Evolutionary conservation across 176 grass and related monocot species (phyloP).

Genomic region (bread wheat (Triticum aestivum)): DNA sequence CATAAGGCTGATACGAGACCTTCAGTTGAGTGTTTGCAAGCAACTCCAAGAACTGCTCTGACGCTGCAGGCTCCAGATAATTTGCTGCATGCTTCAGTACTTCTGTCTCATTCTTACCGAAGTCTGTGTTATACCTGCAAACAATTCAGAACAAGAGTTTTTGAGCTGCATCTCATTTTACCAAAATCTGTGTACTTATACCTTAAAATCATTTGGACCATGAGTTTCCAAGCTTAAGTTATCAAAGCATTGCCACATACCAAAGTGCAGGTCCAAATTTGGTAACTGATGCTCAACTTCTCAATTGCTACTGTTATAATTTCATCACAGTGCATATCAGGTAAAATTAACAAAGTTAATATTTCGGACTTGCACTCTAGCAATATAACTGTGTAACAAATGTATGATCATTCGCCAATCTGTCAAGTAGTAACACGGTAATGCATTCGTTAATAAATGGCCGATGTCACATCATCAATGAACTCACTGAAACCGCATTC

Average conservation of each 20-base stretch:
- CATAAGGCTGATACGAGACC: slow-evolving; percentile 77
- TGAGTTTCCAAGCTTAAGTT: background rate
- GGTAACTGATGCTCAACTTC: background rate
- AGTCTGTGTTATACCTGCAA: slow-evolving; percentile 85
- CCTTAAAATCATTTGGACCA: slow-evolving; percentile 44
- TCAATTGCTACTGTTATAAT: background rate
- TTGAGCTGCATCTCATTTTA: slow-evolving; percentile 50
- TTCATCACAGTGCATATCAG: slow-evolving; percentile 1
- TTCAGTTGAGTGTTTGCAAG: slow-evolving; percentile 69
- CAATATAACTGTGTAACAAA: background rate
- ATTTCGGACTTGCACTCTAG: background rate
- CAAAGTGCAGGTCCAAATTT: no score
- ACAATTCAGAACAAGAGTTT: background rate
- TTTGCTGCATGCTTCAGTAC: slow-evolving; percentile 91
- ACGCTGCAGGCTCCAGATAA: slow-evolving; percentile 69
- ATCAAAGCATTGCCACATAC: background rate
- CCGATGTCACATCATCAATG: background rate
- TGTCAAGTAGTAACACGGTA: background rate
- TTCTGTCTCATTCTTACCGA: slow-evolving; percentile 84
- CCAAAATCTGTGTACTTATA: slow-evolving; percentile 76
- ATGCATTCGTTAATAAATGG: background rate
- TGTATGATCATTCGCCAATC: background rate
- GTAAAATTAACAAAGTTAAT: background rate
- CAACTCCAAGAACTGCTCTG: slow-evolving; percentile 68
- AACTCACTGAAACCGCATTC: background rate